Base-by-base conservation (phyloP, 768 basidiomycete genomes). In the Naganishia friedmannii region DNA sequence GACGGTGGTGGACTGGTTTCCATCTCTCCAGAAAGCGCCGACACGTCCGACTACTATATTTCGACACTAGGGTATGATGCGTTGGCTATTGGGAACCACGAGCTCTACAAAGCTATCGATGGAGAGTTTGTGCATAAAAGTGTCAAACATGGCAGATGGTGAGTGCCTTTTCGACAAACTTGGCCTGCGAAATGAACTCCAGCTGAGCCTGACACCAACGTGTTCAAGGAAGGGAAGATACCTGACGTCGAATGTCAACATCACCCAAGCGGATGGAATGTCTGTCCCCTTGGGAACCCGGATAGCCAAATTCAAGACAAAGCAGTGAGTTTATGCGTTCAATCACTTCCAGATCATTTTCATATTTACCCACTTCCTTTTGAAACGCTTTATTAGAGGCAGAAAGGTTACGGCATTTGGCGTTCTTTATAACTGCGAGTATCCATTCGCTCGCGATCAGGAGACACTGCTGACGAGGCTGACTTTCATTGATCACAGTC, bases 51-150 rank as follows among this genome's bases (percentile, higher is more conserved):
- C 79, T 82, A 88, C 76, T 88, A 92, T 79, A 83, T 93, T 72
- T 81, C 85, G 26, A 81, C 86, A 67, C 83, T 94, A 23, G 89
- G 89, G 0, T 94, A 92, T 76, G 93, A 95, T 76, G 75, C 92
- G 2, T 85, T 93, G 77, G 82, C 90, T 2, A 91, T 93, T 63
- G 92, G 93, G 76, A 94, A 93, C 77, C 93, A 94, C 73, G 92
- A 94, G 81, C 79, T 92, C n/a, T 91, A 91, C 77, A 83, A 85
- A 46, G 77, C 76, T 31, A 71, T 67, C 9, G 72, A 70, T 31
- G 77, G 75, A 1, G 23, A 63, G 37, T 63, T 26, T 42, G 39
- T 63, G 17, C 60, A 63, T 29, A 63, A 34, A 21, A 63, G 60
- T 37, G 60, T 63, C 5, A 23, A 63, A 55, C 65, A 53, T n/a